Evolutionary conservation across 2,329 filamentous ascomycete species (phyloP).

Genomic region (Fusarium nematophilum): DNA sequence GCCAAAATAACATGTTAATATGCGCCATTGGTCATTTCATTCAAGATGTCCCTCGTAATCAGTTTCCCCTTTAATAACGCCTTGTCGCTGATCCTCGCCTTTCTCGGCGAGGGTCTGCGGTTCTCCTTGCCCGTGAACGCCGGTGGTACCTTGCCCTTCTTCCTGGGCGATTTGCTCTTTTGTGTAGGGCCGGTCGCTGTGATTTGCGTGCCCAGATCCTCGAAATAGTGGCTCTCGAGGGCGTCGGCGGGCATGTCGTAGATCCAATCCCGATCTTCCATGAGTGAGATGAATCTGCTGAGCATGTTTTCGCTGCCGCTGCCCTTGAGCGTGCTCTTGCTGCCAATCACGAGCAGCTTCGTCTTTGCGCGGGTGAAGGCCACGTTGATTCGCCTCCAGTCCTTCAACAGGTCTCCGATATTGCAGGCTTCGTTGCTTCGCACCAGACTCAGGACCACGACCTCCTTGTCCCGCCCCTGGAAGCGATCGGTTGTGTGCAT

Average conservation of each 20-base stretch:
- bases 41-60: constrained; percentile 80
- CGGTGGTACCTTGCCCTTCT: constrained; percentile 33
- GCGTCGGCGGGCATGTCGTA: constrained; percentile 76
- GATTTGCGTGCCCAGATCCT: constrained; percentile 65
- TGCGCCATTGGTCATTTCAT: constrained; percentile 69
- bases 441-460: constrained; percentile 88
- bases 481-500: constrained; percentile 98
- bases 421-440: constrained; percentile 83
- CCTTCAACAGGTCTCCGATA: constrained; percentile 91
- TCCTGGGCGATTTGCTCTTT: constrained; percentile 46
- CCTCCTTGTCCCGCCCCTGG: constrained; percentile 95
- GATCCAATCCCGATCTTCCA: constrained; percentile 83
- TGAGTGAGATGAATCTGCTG: constrained; percentile 78
- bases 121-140: constrained; percentile 56
- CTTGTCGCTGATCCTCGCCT: constrained; percentile 68
- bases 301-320: constrained; percentile 81
- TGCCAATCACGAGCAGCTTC: constrained; percentile 90
- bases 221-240: constrained; percentile 75
- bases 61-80: constrained; percentile 73
- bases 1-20: constrained; percentile 45
- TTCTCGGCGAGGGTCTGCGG: constrained; percentile 61
- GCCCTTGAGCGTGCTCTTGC: constrained; percentile 80
- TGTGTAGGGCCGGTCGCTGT: constrained; percentile 48
- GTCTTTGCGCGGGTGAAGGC: constrained; percentile 93
- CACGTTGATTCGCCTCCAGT: constrained; percentile 95